phyloP scores from a whole-genome alignment of 2,329 filamentous ascomycete species.

The Epichloe brachyelytri region DNA sequence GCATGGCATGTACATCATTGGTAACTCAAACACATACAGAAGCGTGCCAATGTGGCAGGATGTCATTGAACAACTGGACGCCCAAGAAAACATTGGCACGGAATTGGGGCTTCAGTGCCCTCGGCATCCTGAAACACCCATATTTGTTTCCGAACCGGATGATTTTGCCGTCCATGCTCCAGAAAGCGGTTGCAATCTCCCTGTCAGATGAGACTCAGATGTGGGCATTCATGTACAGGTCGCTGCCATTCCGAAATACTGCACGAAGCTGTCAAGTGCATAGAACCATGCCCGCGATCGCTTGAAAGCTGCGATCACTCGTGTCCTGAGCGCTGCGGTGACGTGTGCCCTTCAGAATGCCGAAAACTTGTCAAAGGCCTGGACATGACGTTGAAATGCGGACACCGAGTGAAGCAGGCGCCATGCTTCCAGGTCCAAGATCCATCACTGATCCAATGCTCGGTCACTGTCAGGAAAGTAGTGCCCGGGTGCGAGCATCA shows the following conservation, averaged over 20 bases:
- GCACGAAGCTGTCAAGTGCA: constrained; percentile 32
- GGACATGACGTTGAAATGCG: not conserved
- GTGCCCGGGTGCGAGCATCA: constrained; percentile 44
- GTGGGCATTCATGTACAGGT: constrained; percentile 34
- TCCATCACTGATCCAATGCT: constrained; percentile 34
- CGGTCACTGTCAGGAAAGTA: constrained; percentile 26
- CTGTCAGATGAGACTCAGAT: constrained; percentile 36
- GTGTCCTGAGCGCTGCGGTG: not conserved
- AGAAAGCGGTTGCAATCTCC: constrained; percentile 46
- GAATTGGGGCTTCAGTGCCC: constrained; percentile 44
- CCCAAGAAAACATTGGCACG: constrained; percentile 32
- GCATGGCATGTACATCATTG: constrained; percentile 60
- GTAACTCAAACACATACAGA: constrained; percentile 45
- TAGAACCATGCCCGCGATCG: constrained; percentile 29
- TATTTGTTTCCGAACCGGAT: constrained; percentile 38
- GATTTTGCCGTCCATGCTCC: constrained; percentile 44
- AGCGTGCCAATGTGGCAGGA: constrained; percentile 50
- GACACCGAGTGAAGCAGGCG: constrained; percentile 7
- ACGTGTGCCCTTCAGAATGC: not conserved
- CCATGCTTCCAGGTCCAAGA: constrained; percentile 31
- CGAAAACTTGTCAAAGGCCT: not conserved
- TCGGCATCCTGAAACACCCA: constrained; percentile 40
- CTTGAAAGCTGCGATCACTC: constrained; percentile 27
- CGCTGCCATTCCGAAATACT: constrained; percentile 34
- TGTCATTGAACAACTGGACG: constrained; percentile 39